A percentile compares a stretch with the other conserved stretches of the same genome.
Conservation (phyloP, 441 rosid genomes). For the Populus tomentosa region DNA sequence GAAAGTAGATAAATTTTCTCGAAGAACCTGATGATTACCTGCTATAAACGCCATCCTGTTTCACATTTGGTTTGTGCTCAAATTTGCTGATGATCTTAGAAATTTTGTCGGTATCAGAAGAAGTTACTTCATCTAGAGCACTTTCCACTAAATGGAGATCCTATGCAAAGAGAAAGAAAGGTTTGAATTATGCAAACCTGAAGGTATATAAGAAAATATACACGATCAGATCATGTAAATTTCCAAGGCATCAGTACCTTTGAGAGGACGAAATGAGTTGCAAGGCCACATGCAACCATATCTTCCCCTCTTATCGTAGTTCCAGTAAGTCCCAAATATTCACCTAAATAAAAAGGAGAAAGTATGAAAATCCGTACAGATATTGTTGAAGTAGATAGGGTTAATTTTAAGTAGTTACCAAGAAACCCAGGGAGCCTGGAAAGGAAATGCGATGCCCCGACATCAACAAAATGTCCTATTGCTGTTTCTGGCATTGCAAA, state of each 20-base stretch:
- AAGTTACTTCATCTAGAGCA: neutral
- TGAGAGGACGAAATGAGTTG: slow-evolving; percentile 36
- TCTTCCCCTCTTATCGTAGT: slow-evolving; percentile 31
- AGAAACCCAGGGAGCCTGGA: slow-evolving; percentile 2
- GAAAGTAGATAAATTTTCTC: neutral
- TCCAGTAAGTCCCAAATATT: slow-evolving; percentile 43
- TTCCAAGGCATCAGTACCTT: slow-evolving; percentile 10
- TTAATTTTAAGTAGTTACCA: neutral
- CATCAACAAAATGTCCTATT: neutral
- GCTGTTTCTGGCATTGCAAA: slow-evolving; percentile 3
- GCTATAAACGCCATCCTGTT: slow-evolving; percentile 10
- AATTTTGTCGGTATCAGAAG: slow-evolving; percentile 8
- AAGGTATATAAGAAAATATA: neutral
- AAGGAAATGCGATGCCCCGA: neutral
- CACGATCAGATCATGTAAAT: neutral
- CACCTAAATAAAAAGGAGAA: slow-evolving; percentile 18
- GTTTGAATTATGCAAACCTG: neutral
- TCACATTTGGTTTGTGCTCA: neutral
- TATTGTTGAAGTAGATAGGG: neutral
- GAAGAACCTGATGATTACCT: slow-evolving; percentile 14
- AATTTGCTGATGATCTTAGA: slow-evolving; percentile 17
- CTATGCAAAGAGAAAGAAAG: neutral
- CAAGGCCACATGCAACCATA: slow-evolving; percentile 48
- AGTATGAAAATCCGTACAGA: neutral
- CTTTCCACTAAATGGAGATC: slow-evolving; percentile 24